A percentile compares a stretch with the other conserved stretches of the same genome.
These are phyloP conservation scores for Neospermospora avenae DNA, from an alignment of 2,329 filamentous ascomycete genomes.

Conservation along the genomic window DNA sequence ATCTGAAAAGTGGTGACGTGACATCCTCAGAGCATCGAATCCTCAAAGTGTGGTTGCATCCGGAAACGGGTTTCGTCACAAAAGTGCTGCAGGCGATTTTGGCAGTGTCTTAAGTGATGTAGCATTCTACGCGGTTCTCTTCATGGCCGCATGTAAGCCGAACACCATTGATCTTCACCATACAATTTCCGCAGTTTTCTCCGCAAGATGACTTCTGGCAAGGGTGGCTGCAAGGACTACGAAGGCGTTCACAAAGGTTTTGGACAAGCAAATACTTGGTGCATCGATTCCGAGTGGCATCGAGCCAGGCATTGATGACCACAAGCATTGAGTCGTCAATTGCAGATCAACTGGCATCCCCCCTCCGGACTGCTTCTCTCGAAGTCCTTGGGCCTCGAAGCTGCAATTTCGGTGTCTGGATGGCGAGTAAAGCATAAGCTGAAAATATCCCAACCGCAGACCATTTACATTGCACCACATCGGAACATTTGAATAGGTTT, in stretches of 20 bases:
- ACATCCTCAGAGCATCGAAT: conserved; percentile 51
- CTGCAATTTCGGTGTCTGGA: conserved; percentile 39
- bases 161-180: conserved; percentile 32
- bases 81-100: conserved; percentile 45
- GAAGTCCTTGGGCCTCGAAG: conserved; percentile 23
- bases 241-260: conserved; percentile 43
- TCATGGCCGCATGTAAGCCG: conserved; percentile 42
- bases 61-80: conserved; percentile 48
- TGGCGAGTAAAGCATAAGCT: conserved; percentile 61
- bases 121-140: conserved; percentile 36
- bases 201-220: conserved; percentile 44
- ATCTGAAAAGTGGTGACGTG: too few relatives aligned
- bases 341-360: conserved; percentile 39
- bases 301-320: conserved; percentile 45
- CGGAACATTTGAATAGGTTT: conserved; percentile 51
- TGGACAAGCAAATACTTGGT: conserved; percentile 44
- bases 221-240: conserved; percentile 42
- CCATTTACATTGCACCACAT: conserved; percentile 63
- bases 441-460: conserved; percentile 52
- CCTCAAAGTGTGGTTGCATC: conserved; percentile 51
- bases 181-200: conserved; percentile 41
- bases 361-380: conserved; percentile 54
- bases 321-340: conserved; percentile 37
- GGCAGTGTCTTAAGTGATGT: conserved; percentile 42
- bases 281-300: conserved; percentile 48